Evolutionary conservation across 2,329 filamentous ascomycete genomes (phyloP), one percentile per base, ranked within the genome.

Genomic region (Claviceps monticola): DNA sequence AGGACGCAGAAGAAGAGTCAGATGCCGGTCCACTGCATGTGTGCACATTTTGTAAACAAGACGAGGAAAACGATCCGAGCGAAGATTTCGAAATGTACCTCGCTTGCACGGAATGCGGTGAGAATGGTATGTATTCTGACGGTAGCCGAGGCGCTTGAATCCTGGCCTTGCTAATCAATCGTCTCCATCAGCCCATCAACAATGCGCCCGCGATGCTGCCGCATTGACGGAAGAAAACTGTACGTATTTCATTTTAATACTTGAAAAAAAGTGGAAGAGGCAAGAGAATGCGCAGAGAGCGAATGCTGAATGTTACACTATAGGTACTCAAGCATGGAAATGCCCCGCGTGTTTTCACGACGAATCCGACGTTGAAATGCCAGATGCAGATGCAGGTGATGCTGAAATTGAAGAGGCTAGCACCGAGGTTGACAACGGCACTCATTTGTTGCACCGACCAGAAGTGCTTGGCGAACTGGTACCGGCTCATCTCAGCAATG

Each of bases 11-110:
- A 45, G 56, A 56, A 26, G 56, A 55, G 11, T 57, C 56, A 19
- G 51, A 53, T 46, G 44, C 47, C 46, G 51, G 36, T 44, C 71
- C 73, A 16, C 55, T 64, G 50, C 71, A 68, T 46, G 58, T 63
- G 50, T 74, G 66, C 69, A 85, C 88, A 57, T 94, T 91, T 61
- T 96, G 90, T 69, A 82, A 82, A 52, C 77, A 88, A 64, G 83
- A 86, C 57, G 88, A 94, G 68, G 86, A 93, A 51, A 76, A 91
- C 56, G 88, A 91, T 59, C 86, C 87, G 1, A 82, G 79, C 56
- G 85, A 87, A 57, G 86, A 90, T 57, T 93, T 84, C 60, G 88
- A 93, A 66, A 74, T 83, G 53, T 88, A 84, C 64, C 72, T 96
- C 54, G 72, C 82, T 50, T 96, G 91, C 67, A 74, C 73, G 54